Base-by-base conservation (phyloP, 179 eudicot genomes). In the Silene coronaria region DNA sequence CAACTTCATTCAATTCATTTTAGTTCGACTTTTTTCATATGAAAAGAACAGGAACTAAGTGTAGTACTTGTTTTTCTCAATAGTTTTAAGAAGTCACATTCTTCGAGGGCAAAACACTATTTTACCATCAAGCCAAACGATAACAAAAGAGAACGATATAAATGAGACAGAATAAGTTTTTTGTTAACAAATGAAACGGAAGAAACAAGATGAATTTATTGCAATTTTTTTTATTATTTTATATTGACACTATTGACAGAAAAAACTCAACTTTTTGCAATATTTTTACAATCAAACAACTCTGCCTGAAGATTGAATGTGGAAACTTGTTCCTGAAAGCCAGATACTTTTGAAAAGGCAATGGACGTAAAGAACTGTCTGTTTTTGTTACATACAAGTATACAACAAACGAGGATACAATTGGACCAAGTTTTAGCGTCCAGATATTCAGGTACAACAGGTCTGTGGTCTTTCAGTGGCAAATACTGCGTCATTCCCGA, bases 271-370 rank as follows among this genome's bases (percentile, higher is more conserved):
- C 70, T 58, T 67, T 73, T 42, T n/a, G 64, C 53, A 58, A 34
- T 68, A 58, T 78, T 81, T 78, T 57, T 73, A 82, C 81, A 82
- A 75, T 82, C 78, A 78, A 75, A 78, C 64, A 58, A 70, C 76
- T 60, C 10, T 48, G 67, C 63, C 59, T 24, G 69, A 23, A 70
- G 24, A 64, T 66, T 32, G 73, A 23, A 70, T 22, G 32, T 26
- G 69, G 62, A 61, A 57, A 67, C 68, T 42, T 17, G 65, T 32
- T 34, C 58, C 71, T 34, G 4, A 26, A 71, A 75, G 36, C 22
- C 21, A 36, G 28, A 59, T 24, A 60, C 53, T 68, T 36, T 24
- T 21, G 63, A 27, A 63, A 34, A 58, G 67, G 75, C 45, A 65
- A 26, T 21, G 45, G 8, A 72, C 2, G 59, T 19, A 76, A 27